Percentiles rank a stretch among this genome's conserved stretches.
Conservation (phyloP, 2,329 filamentous ascomycete species). For the Curvularia verruculosa region DNA sequence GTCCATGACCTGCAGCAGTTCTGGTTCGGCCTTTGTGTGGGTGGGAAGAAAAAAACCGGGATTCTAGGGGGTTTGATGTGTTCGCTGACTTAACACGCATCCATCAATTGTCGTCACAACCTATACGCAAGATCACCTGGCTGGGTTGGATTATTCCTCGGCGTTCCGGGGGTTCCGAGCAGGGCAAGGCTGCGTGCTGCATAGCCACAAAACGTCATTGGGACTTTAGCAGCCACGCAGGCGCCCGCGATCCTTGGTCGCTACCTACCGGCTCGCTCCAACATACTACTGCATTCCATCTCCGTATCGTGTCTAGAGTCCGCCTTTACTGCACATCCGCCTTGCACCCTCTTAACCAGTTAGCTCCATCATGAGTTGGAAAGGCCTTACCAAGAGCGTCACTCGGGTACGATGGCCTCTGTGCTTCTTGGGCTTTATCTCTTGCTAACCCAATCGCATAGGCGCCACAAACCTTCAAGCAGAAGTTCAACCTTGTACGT, state of each 20-base stretch:
- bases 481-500: conserved; percentile 81
- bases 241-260: conserved; percentile 33
- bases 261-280: conserved; percentile 9
- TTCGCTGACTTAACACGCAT: not conserved
- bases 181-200: conserved; percentile 8
- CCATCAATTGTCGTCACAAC: not conserved
- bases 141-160: conserved; percentile 4
- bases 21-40: not conserved
- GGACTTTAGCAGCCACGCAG: conserved; percentile 27
- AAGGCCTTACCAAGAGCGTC: conserved; percentile 91
- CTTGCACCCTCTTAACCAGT: conserved; percentile 5
- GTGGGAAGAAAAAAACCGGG: not conserved
- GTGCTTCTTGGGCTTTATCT: conserved; percentile 16
- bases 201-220: conserved; percentile 19
- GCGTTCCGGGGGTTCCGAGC: conserved; percentile 14
- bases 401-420: conserved; percentile 67
- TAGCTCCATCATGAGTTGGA: conserved; percentile 80
- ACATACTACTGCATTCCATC: conserved; percentile 3
- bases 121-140: conserved; percentile 1
- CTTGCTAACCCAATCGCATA: conserved; percentile 41
- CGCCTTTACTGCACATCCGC: conserved; percentile 13
- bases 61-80: not conserved
- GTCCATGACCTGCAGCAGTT: not conserved
- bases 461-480: conserved; percentile 91
- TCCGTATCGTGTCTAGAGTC: conserved; percentile 1